Conservation (phyloP, 257 asterid genomes). For the Solanum lycopersicoides region DNA sequence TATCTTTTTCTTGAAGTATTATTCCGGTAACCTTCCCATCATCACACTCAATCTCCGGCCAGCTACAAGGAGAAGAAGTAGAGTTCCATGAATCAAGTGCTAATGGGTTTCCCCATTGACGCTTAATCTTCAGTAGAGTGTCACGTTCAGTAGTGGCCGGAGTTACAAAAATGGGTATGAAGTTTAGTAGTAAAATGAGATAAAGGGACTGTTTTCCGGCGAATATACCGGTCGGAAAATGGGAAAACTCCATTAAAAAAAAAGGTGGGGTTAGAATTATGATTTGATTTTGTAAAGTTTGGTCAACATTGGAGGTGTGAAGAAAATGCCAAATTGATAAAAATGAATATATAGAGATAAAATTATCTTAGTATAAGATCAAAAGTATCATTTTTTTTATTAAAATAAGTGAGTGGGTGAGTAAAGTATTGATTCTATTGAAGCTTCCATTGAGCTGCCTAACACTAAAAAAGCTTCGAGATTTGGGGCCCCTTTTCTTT, state of each 20-base stretch:
- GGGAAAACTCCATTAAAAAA: background rate
- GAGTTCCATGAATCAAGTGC: slow-evolving; percentile 7
- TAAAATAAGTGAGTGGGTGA: background rate
- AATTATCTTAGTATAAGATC: background rate
- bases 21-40: slow-evolving; percentile 38
- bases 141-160: slow-evolving; percentile 30
- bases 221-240: background rate
- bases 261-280: background rate
- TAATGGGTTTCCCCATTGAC: slow-evolving; percentile 9
- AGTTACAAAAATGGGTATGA: slow-evolving; percentile 19
- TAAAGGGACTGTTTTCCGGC: background rate
- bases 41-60: slow-evolving; percentile 26
- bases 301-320: background rate
- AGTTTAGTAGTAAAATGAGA: slow-evolving; percentile 10
- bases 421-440: background rate
- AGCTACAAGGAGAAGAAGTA: slow-evolving; percentile 21
- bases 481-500: background rate
- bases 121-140: slow-evolving; percentile 20
- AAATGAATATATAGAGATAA: background rate
- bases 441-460: background rate
- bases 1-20: slow-evolving; percentile 3
- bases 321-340: background rate
- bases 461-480: background rate
- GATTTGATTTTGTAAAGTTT: background rate
- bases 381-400: background rate